These are phyloP conservation scores for Raphanus hybrid DNA, from an alignment of 441 rosid species.

Conservation along the genomic window DNA sequence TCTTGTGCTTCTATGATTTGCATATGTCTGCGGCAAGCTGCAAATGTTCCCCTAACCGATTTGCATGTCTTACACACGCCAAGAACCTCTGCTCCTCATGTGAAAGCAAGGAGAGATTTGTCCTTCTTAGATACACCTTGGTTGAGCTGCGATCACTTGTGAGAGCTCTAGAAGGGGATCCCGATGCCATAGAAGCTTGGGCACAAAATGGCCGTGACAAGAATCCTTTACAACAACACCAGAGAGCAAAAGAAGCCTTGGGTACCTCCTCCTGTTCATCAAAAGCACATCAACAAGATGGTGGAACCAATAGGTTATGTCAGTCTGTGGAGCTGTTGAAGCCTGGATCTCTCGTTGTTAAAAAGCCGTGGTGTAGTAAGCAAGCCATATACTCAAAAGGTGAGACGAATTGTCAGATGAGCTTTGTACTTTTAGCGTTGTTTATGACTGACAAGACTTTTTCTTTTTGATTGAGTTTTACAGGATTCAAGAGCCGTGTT, in stretches of 20 bases:
- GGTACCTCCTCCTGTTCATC: slow-evolving; percentile 46
- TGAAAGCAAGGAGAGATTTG: slow-evolving; percentile 52
- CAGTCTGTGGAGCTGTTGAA: slow-evolving; percentile 60
- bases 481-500: slow-evolving; percentile 88
- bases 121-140: slow-evolving; percentile 63
- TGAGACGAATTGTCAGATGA: slow-evolving; percentile 40
- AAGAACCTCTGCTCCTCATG: slow-evolving; percentile 71
- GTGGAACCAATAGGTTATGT: slow-evolving; percentile 38
- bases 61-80: slow-evolving; percentile 81
- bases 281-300: slow-evolving; percentile 52
- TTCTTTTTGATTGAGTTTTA: slow-evolving; percentile 35
- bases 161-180: slow-evolving; percentile 73
- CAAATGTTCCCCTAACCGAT: slow-evolving; percentile 76
- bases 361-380: slow-evolving; percentile 74
- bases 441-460: slow-evolving; percentile 7
- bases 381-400: slow-evolving; percentile 91
- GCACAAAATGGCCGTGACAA: slow-evolving; percentile 44
- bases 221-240: background rate
- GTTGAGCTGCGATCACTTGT: slow-evolving; percentile 63
- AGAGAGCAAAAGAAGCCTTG: background rate
- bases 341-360: slow-evolving; percentile 63
- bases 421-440: background rate
- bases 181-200: slow-evolving; percentile 59
- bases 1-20: slow-evolving; percentile 86
- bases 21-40: slow-evolving; percentile 84